Percentiles rank a stretch among this genome's conserved stretches.
These are phyloP conservation scores for Massospora cicadina DNA, from an alignment of 371 early-diverging fungal genomes.

Conservation along the genomic window DNA sequence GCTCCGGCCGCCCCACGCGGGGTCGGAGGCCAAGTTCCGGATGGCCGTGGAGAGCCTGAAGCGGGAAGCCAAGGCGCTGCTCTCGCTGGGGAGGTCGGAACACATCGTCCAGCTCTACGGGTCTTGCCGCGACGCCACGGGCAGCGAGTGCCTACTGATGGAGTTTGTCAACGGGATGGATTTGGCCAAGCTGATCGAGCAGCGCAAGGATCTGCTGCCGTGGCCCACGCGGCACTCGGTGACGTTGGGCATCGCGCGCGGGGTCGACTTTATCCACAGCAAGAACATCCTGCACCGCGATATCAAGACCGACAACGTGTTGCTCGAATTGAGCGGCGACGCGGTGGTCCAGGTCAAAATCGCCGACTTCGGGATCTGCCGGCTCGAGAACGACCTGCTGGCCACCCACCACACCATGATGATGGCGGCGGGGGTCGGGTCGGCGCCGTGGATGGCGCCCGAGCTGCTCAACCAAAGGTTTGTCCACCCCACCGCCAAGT, in stretches of 20 bases:
- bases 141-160: slow-evolving; percentile 5
- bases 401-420: neutral
- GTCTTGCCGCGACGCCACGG: neutral
- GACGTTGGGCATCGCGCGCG: slow-evolving; percentile 6
- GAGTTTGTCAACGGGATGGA: slow-evolving; percentile 9
- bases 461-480: neutral
- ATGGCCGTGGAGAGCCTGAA: slow-evolving; percentile 1
- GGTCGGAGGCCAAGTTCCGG: neutral
- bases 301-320: slow-evolving; percentile 90
- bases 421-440: slow-evolving; percentile 1
- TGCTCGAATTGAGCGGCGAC: slow-evolving; percentile 56
- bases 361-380: slow-evolving; percentile 10
- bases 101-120: slow-evolving; percentile 9
- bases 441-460: slow-evolving; percentile 8
- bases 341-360: slow-evolving; percentile 51
- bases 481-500: slow-evolving; percentile 5
- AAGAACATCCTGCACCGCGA: slow-evolving; percentile 92
- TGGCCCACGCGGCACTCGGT: neutral
- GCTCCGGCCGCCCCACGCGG: neutral
- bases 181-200: slow-evolving; percentile 9
- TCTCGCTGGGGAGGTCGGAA: neutral
- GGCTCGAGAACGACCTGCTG: slow-evolving; percentile 8
- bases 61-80: slow-evolving; percentile 8
- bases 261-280: slow-evolving; percentile 36
- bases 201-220: neutral